A percentile compares a stretch with the other conserved stretches of the same genome.
phyloP scores from a whole-genome alignment of 2,329 filamentous ascomycete species.

The Fusarium nematophilum region DNA sequence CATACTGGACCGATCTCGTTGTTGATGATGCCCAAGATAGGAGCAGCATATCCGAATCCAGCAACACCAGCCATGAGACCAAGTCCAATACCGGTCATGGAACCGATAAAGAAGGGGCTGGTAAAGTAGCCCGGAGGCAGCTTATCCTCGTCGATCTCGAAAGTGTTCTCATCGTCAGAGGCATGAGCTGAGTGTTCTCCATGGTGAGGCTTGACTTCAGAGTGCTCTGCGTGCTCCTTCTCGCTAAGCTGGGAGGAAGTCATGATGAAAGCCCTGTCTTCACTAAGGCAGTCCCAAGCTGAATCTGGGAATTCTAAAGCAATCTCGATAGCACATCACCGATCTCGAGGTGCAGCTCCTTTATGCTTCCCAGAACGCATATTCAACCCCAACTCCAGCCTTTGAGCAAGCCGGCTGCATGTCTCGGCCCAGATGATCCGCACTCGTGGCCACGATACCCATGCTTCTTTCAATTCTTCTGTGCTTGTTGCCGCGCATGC shows the following conservation, averaged over 20 bases:
- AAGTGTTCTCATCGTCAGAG: slow-evolving; percentile 26
- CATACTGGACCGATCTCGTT: slow-evolving; percentile 35
- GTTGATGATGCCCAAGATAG: slow-evolving; percentile 34
- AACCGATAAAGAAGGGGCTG: slow-evolving; percentile 43
- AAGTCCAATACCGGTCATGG: slow-evolving; percentile 40
- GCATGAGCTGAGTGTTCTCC: neutral
- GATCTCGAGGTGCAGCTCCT: neutral
- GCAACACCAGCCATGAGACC: slow-evolving; percentile 44
- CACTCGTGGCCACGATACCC: neutral
- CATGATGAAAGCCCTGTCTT: neutral
- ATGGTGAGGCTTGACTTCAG: neutral
- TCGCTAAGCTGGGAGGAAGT: slow-evolving; percentile 16
- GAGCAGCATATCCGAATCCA: slow-evolving; percentile 43
- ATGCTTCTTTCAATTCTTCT: too few species aligned
- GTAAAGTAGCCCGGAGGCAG: slow-evolving; percentile 42
- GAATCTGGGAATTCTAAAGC: too few species aligned
- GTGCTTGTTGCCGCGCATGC: neutral
- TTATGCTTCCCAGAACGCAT: neutral
- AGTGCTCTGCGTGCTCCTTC: slow-evolving; percentile 11
- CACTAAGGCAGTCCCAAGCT: too few species aligned
- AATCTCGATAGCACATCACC: neutral
- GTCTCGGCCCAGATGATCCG: slow-evolving; percentile 18
- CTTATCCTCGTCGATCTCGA: slow-evolving; percentile 31
- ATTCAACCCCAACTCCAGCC: neutral
- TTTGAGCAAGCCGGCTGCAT: neutral